Base-by-base conservation (phyloP, 768 basidiomycete species). In the Mycena galopus region DNA sequence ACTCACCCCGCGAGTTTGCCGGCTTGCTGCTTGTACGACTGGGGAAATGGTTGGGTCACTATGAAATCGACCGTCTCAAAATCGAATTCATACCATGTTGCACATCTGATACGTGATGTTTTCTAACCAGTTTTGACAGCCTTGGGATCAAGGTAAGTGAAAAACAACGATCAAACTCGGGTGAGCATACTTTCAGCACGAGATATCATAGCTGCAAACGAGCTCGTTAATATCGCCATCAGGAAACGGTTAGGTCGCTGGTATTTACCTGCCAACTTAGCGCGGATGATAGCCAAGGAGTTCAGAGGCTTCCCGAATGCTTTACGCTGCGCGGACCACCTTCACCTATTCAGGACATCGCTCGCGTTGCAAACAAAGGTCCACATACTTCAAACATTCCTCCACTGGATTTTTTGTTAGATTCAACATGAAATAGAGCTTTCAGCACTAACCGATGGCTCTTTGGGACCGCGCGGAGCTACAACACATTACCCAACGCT, bases 401-500 rank as follows among this genome's bases (percentile, higher is more conserved):
- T 97, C 96, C 47, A 95, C 86, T 76, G 57, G 1, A 58, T 10
- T 37, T 23, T 19, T 21, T 35, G 53, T 67, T 21, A 67, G 58
- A 4, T n/a, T 39, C 2, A 16, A 50, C 7, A 11, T 17, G 21
- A 59, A 32, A 66, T 39, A 6, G 29, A 65, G 27, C 9, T 47
- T 47, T 6, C 6, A 59, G 10, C 25, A 69, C 74, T 65, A 8
- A 76, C 76, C 84, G 78, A 89, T 77, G 9, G 73, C 57, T 27
- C 93, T 86, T 74, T 93, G 92, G 67, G 85, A 84, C 68, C 93
- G 86, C n/a, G 92, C 92, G 35, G 89, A 90, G 27, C 87, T 81
- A 72, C 93, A 93, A 78, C 89, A 92, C 93, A 96, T 96, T 30
- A 94, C 94, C 95, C 94, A 97, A 75, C 94, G 92, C 79, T 96